Evolutionary conservation across 1,139 yeast species (phyloP).

Genomic region (Sugiyamaella paludigena): DNA sequence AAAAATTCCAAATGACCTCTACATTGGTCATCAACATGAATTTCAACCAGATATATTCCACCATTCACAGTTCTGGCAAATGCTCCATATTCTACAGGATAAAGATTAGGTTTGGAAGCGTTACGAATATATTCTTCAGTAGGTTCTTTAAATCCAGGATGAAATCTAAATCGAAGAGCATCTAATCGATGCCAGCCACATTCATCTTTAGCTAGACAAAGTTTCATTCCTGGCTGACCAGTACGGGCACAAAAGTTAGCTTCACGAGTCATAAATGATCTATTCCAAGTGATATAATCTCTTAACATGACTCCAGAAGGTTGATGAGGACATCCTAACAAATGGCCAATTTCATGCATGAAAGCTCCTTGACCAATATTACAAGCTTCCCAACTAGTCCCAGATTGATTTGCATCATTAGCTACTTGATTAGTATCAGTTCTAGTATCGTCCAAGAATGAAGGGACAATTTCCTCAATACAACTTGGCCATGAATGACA

Average conservation of each 20-base stretch:
- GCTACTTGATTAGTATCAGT: constrained; percentile 72
- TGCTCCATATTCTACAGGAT: constrained; percentile 49
- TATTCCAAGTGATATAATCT: constrained; percentile 75
- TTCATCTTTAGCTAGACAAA: constrained; percentile 58
- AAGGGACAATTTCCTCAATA: constrained; percentile 64
- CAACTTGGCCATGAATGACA: constrained; percentile 84
- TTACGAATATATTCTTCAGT: constrained; percentile 47
- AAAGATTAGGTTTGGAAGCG: constrained; percentile 42
- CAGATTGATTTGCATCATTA: constrained; percentile 80
- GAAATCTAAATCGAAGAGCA: constrained; percentile 69
- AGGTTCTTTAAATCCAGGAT: constrained; percentile 75
- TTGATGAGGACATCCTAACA: constrained; percentile 89
- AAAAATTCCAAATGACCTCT: constrained; percentile 58
- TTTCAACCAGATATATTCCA: constrained; percentile 75
- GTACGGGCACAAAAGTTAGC: constrained; percentile 51
- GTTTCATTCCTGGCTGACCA: constrained; percentile 42
- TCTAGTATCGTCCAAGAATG: constrained; percentile 68
- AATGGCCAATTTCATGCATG: constrained; percentile 93
- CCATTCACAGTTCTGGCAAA: constrained; percentile 49
- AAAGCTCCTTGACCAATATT: constrained; percentile 90
- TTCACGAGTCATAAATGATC: constrained; percentile 80
- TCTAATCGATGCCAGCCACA: constrained; percentile 90
- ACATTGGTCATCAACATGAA: constrained; percentile 61
- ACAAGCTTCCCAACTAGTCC: constrained; percentile 86
- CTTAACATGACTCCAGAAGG: constrained; percentile 86